These are phyloP conservation scores for Metschnikowia arizonensis DNA, from an alignment of 805 yeast species.

Conservation along the genomic window DNA sequence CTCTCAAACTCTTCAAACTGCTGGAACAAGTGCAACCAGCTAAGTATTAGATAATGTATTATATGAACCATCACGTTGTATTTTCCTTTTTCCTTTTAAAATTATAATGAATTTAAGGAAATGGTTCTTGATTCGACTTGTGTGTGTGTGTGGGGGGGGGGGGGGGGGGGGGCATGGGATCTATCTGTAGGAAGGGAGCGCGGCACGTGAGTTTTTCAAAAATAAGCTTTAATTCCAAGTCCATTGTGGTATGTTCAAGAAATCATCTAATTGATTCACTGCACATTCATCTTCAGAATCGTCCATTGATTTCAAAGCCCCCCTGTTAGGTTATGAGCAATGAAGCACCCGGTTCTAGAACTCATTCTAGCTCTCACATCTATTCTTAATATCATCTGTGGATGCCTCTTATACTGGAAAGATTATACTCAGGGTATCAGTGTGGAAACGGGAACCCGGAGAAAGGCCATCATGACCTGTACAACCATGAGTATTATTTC, in stretches of 20 bases:
- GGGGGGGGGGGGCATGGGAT: no score
- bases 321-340: not conserved
- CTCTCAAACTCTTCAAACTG: not conserved
- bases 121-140: no score
- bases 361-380: slow-evolving; percentile 10
- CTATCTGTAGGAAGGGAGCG: not conserved
- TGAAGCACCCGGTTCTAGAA: slow-evolving; percentile 5
- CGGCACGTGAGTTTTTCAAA: slow-evolving; percentile 5
- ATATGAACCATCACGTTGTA: no score
- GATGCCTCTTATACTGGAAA: slow-evolving; percentile 9
- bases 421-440: slow-evolving; percentile 13
- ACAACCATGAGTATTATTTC: slow-evolving; percentile 9
- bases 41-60: not conserved
- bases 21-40: not conserved
- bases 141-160: no score
- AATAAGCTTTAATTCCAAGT: not conserved
- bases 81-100: no score
- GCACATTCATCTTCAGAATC: no score
- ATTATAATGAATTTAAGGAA: no score
- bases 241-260: not conserved
- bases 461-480: slow-evolving; percentile 15
- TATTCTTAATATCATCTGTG: slow-evolving; percentile 10
- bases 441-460: slow-evolving; percentile 10
- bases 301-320: no score
- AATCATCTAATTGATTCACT: not conserved